These are phyloP conservation scores for Rhodotorula mucilaginosa DNA, from an alignment of 1,284 basidiomycete species.

Conservation along the genomic window DNA sequence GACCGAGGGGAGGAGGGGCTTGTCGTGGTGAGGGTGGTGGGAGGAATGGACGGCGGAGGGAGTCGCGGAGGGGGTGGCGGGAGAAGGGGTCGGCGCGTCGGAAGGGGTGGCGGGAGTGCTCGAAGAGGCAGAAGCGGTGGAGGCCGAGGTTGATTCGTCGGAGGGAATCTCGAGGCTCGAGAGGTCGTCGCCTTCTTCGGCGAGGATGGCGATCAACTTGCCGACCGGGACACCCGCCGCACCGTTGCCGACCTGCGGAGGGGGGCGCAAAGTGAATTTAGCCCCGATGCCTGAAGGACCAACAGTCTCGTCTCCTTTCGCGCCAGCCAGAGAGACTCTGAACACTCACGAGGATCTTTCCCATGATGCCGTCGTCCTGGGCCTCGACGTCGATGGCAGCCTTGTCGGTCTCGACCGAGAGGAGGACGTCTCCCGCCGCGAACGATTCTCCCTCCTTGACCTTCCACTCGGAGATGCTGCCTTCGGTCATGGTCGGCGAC, in stretches of 20 bases:
- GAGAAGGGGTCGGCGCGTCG: slow-evolving; percentile 46
- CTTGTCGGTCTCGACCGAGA: slow-evolving; percentile 46
- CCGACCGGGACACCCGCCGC: slow-evolving; percentile 49
- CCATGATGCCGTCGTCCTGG: slow-evolving; percentile 52
- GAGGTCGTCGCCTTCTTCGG: slow-evolving; percentile 53
- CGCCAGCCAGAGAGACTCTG: too few relatives aligned
- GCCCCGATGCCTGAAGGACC: too few relatives aligned
- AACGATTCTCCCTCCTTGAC: slow-evolving; percentile 51
- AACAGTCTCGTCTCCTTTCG: too few relatives aligned
- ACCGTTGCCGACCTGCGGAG: slow-evolving; percentile 43
- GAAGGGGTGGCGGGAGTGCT: slow-evolving; percentile 1
- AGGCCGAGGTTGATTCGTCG: slow-evolving; percentile 21
- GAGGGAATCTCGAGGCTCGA: slow-evolving; percentile 45
- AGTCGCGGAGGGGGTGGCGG: slow-evolving; percentile 41
- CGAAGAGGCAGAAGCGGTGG: slow-evolving; percentile 3
- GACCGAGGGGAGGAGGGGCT: slow-evolving; percentile 49
- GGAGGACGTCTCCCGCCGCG: slow-evolving; percentile 48
- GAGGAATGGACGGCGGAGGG: slow-evolving; percentile 20
- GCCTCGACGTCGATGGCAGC: slow-evolving; percentile 52
- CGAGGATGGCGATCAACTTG: slow-evolving; percentile 49
- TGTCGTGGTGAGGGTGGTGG: slow-evolving; percentile 23
- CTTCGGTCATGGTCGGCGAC: slow-evolving; percentile 46
- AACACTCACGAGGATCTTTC: slow-evolving; percentile 47
- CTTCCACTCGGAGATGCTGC: slow-evolving; percentile 46
- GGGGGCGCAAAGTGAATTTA: background rate